These are phyloP conservation scores for Usnea hakonensis DNA, from an alignment of 495 filamentous ascomycete genomes.

Conservation along the genomic window DNA sequence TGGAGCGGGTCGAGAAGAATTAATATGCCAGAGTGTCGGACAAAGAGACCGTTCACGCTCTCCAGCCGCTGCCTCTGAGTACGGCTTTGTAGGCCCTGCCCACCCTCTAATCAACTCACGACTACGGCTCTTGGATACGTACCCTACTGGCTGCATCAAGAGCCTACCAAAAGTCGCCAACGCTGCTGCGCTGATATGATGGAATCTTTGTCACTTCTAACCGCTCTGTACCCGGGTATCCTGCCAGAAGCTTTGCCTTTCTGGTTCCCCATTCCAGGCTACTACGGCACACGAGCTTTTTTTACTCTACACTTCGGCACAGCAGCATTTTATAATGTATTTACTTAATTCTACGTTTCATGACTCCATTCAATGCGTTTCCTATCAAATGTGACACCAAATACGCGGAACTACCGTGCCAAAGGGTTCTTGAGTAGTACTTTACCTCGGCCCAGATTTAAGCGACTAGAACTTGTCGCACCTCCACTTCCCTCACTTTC, in stretches of 20 bases:
- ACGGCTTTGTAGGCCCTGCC: neutral
- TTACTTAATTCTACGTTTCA: constrained; percentile 15
- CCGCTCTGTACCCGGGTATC: neutral
- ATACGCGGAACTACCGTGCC: too few species aligned
- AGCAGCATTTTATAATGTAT: constrained; percentile 14
- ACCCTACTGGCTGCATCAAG: neutral
- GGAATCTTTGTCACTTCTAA: neutral
- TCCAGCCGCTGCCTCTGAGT: neutral
- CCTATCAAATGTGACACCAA: too few species aligned
- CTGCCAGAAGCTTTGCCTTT: neutral
- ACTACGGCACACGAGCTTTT: neutral
- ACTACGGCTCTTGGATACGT: constrained; percentile 9
- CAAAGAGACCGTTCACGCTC: neutral
- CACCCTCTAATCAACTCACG: constrained; percentile 3
- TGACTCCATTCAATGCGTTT: neutral
- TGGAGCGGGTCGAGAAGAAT: neutral
- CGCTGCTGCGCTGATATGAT: neutral
- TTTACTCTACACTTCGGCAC: constrained; percentile 3
- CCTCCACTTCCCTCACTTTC: neutral
- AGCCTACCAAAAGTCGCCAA: neutral
- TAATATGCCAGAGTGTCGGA: neutral
- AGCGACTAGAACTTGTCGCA: neutral
- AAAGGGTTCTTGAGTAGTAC: too few species aligned
- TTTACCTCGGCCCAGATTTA: too few species aligned
- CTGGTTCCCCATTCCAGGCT: neutral